phyloP scores from a whole-genome alignment of 805 yeast genomes.

The Myxozyma vanderwaltii region DNA sequence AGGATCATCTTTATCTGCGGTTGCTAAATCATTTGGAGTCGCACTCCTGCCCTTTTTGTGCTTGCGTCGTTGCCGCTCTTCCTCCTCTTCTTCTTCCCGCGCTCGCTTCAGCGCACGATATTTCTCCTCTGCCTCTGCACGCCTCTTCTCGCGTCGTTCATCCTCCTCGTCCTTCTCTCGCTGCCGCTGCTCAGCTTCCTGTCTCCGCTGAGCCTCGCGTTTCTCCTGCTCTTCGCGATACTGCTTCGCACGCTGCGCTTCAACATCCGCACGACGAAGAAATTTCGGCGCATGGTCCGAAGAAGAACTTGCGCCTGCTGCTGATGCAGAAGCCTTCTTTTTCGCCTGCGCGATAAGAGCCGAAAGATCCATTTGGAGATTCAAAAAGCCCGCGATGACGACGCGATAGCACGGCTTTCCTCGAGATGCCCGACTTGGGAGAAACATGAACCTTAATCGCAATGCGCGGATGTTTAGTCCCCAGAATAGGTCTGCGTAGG shows the following conservation, averaged over 20 bases:
- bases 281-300: constrained; percentile 17
- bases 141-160: constrained; percentile 33
- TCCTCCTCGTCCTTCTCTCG: constrained; percentile 38
- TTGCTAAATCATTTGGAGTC: background rate
- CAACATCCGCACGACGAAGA: constrained; percentile 32
- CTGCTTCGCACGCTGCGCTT: constrained; percentile 26
- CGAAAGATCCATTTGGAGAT: constrained; percentile 51
- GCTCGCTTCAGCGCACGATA: constrained; percentile 33
- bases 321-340: constrained; percentile 43
- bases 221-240: constrained; percentile 35
- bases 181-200: constrained; percentile 39
- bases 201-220: constrained; percentile 22
- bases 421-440: background rate
- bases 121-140: constrained; percentile 34
- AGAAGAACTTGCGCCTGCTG: constrained; percentile 8
- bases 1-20: background rate
- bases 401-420: background rate
- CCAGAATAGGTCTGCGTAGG: background rate
- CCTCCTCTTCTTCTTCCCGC: constrained; percentile 35
- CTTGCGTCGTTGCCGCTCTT: constrained; percentile 29
- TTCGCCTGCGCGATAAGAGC: constrained; percentile 48
- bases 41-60: constrained; percentile 13
- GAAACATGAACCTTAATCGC: background rate
- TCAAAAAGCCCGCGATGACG: background rate
- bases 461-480: background rate